These are phyloP conservation scores for Vitis rotundifolia DNA, from an alignment of 164 flowering plant genomes.

Conservation along the genomic window DNA sequence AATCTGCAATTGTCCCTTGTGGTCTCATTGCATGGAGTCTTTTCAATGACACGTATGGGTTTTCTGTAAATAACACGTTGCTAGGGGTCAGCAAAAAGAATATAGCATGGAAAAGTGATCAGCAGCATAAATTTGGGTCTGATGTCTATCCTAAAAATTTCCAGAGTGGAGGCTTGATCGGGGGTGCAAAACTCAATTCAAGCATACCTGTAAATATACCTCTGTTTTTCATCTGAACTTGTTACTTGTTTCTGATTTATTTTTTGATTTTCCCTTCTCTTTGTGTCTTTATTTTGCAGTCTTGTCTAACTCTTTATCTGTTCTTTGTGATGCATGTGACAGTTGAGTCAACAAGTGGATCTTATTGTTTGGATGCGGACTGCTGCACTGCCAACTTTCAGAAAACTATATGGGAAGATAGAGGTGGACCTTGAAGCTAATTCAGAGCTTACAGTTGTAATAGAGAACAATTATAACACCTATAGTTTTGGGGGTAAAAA, in stretches of 20 bases:
- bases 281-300: neutral
- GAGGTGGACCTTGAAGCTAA: slow-evolving; percentile 64
- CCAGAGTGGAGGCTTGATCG: slow-evolving; percentile 64
- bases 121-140: slow-evolving; percentile 61
- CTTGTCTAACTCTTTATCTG: neutral
- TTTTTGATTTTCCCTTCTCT: neutral
- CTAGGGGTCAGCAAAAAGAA: slow-evolving; percentile 60
- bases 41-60: slow-evolving; percentile 79
- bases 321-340: slow-evolving; percentile 17
- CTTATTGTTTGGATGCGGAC: slow-evolving; percentile 96
- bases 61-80: slow-evolving; percentile 36
- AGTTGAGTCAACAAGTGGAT: slow-evolving; percentile 90
- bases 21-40: slow-evolving; percentile 90
- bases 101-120: slow-evolving; percentile 92
- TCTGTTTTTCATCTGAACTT: neutral
- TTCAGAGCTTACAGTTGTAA: slow-evolving; percentile 42
- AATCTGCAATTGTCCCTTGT: slow-evolving; percentile 69
- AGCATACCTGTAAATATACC: slow-evolving; percentile 62
- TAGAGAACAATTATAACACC: slow-evolving; percentile 82
- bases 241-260: neutral
- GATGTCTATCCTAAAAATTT: slow-evolving; percentile 85
- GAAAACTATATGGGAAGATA: slow-evolving; percentile 84
- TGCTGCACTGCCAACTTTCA: slow-evolving; percentile 87
- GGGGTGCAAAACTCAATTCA: slow-evolving; percentile 76
- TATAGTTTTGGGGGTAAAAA: slow-evolving; percentile 77